Conservation (phyloP, 2,329 filamentous ascomycete genomes). For the Penicillium sp. region DNA sequence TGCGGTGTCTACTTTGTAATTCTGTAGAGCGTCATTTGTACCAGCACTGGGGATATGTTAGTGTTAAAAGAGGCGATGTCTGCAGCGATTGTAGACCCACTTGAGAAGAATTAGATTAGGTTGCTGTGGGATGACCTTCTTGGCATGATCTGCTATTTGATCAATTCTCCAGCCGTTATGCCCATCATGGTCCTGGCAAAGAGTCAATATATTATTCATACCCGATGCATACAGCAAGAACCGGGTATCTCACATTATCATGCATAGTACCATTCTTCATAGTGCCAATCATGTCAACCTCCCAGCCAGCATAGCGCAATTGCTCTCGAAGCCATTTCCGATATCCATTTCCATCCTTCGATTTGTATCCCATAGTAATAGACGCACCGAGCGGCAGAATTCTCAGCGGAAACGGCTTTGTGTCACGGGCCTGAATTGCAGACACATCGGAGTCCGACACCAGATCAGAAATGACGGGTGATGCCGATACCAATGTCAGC, state of each 20-base stretch:
- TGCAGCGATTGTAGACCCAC: constrained; percentile 7
- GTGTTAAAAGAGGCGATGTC: background rate
- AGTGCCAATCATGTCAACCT: constrained; percentile 31
- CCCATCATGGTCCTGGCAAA: constrained; percentile 25
- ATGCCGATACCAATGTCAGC: background rate
- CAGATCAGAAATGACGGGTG: background rate
- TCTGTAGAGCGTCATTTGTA: constrained; percentile 34
- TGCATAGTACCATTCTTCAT: constrained; percentile 24
- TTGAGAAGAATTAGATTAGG: constrained; percentile 32
- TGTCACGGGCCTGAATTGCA: background rate
- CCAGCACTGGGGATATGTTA: constrained; percentile 26
- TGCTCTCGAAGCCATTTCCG: constrained; percentile 37
- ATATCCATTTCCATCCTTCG: constrained; percentile 40
- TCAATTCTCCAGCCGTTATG: constrained; percentile 25
- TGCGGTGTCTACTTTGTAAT: constrained; percentile 18
- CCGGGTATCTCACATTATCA: constrained; percentile 20
- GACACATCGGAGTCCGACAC: background rate
- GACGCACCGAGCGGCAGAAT: constrained; percentile 38
- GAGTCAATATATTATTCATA: background rate
- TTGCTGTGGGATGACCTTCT: constrained; percentile 10
- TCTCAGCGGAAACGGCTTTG: constrained; percentile 12
- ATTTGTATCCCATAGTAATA: constrained; percentile 37
- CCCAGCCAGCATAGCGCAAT: constrained; percentile 29
- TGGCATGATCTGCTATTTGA: constrained; percentile 13
- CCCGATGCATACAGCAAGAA: background rate